Conservation (phyloP, 768 basidiomycete genomes). For the Termitomyces bulborhizus region DNA sequence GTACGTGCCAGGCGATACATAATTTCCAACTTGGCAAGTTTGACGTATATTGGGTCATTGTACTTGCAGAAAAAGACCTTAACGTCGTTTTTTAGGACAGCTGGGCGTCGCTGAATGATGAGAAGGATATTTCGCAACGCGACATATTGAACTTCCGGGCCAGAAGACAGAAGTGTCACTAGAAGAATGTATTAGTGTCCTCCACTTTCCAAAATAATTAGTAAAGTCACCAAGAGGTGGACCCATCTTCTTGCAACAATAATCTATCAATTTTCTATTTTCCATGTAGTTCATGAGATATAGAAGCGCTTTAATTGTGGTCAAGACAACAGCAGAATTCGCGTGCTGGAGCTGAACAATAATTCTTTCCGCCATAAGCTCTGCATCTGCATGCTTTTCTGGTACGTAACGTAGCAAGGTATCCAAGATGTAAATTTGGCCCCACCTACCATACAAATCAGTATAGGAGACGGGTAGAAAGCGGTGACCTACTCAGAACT, state of each 20-base stretch:
- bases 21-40: conserved; percentile 96
- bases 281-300: conserved; percentile 99
- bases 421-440: conserved; percentile 97
- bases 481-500: conserved; percentile 83
- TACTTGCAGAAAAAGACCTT: conserved; percentile 99
- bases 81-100: conserved; percentile 93
- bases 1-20: conserved; percentile 97
- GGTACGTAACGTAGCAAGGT: conserved; percentile 93
- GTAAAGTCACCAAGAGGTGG: conserved; percentile 78
- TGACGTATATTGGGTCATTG: conserved; percentile 98
- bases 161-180: conserved; percentile 95
- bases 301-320: conserved; percentile 92
- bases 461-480: background rate
- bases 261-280: conserved; percentile 75
- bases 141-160: conserved; percentile 98
- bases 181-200: conserved; percentile 1
- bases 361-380: conserved; percentile 93
- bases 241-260: conserved; percentile 96
- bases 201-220: background rate
- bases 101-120: conserved; percentile 91
- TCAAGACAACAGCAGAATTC: conserved; percentile 98
- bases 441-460: conserved; percentile 65
- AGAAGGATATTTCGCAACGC: conserved; percentile 93
- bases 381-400: conserved; percentile 79
- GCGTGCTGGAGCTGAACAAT: conserved; percentile 92